Evolutionary conservation across 139 green algal species (phyloP).

Genomic region (Chlorella ohadii): DNA sequence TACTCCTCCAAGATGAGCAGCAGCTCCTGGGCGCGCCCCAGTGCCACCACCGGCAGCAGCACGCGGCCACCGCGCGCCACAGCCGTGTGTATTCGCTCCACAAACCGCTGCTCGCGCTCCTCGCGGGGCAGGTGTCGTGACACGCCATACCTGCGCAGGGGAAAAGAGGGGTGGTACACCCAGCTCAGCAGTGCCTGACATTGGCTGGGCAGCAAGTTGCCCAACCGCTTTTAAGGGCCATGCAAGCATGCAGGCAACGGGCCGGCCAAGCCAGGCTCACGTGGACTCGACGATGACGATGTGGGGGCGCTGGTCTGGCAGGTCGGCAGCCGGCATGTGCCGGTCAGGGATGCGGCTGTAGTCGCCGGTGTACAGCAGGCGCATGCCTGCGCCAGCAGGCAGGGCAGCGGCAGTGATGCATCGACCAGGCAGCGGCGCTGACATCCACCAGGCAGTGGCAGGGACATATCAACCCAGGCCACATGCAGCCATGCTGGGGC

Average conservation of each 20-base stretch:
- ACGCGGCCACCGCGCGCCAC: constrained; percentile 85
- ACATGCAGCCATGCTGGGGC: too few species aligned
- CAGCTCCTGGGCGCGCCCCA: constrained; percentile 95
- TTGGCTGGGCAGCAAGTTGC: too few species aligned
- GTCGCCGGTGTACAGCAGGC: constrained; percentile 96
- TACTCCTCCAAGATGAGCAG: constrained; percentile 98
- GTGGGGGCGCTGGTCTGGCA: constrained; percentile 84
- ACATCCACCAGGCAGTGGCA: too few species aligned
- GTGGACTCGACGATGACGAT: constrained; percentile 95
- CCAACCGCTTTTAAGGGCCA: too few species aligned
- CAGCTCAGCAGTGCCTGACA: too few species aligned
- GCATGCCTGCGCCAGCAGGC: constrained; percentile 53
- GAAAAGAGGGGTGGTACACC: too few species aligned
- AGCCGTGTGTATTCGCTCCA: constrained; percentile 63
- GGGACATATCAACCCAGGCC: too few species aligned
- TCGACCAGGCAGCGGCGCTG: too few species aligned
- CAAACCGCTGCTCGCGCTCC: constrained; percentile 89
- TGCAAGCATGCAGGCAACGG: too few species aligned
- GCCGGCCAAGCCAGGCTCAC: too few species aligned
- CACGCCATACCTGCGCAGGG: constrained; percentile 81
- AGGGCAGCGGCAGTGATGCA: too few species aligned
- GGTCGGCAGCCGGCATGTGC: constrained; percentile 91
- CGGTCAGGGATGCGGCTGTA: constrained; percentile 87
- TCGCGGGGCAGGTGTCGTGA: constrained; percentile 84
- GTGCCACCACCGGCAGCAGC: constrained; percentile 95